A percentile compares a stretch with the other conserved stretches of the same genome.
phyloP scores from a whole-genome alignment of 2,329 filamentous ascomycete genomes.

The Podosphaera fusca region DNA sequence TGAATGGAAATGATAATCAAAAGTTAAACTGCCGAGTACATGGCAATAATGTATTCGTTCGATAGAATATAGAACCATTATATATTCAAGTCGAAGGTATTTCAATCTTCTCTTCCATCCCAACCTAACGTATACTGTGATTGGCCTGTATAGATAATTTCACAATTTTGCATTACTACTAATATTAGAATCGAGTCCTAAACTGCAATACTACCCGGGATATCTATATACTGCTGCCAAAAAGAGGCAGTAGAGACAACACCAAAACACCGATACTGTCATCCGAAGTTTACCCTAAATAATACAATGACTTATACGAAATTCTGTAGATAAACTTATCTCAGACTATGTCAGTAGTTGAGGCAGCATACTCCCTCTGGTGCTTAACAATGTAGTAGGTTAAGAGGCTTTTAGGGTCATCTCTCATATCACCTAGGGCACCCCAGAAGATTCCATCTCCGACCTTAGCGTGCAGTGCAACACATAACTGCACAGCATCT shows the following conservation, averaged over 20 bases:
- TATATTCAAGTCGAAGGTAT: too few relatives aligned
- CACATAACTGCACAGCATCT: constrained; percentile 60
- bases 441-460: constrained; percentile 45
- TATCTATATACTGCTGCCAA: neutral
- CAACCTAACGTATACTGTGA: too few relatives aligned
- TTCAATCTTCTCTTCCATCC: too few relatives aligned
- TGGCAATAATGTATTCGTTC: too few relatives aligned
- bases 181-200: too few relatives aligned
- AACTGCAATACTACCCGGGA: neutral
- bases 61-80: too few relatives aligned
- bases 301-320: neutral
- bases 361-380: constrained; percentile 27
- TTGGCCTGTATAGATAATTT: too few relatives aligned
- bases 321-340: neutral
- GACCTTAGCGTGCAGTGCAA: constrained; percentile 41
- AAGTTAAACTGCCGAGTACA: too few relatives aligned
- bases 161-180: too few relatives aligned
- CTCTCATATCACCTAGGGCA: constrained; percentile 36
- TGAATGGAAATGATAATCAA: too few relatives aligned
- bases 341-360: neutral
- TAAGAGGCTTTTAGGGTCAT: constrained; percentile 53
- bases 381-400: constrained; percentile 62
- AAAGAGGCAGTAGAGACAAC: neutral
- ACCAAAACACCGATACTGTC: neutral
- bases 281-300: neutral